Percentiles rank a stretch among this genome's conserved stretches.
phyloP scores from a whole-genome alignment of 495 filamentous ascomycete species.

The Daldinia childiae region DNA sequence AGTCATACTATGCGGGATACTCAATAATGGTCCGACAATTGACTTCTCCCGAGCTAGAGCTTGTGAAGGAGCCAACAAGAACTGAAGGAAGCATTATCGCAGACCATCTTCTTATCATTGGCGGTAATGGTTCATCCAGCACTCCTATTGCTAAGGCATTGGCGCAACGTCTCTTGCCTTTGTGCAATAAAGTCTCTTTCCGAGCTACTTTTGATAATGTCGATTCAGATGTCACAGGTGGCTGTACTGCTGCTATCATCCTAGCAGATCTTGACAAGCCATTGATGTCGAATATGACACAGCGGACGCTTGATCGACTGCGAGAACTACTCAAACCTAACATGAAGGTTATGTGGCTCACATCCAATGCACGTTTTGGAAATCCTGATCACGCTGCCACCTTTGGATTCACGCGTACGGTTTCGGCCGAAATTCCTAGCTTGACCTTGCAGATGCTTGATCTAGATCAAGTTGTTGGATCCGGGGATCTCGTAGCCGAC shows the following conservation, averaged over 20 bases:
- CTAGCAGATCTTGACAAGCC: conserved; percentile 52
- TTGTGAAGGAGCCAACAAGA: conserved; percentile 15
- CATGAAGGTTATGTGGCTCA: conserved; percentile 55
- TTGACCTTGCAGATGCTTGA: conserved; percentile 55
- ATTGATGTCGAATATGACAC: conserved; percentile 50
- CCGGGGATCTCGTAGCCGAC: conserved; percentile 34
- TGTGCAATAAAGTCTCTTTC: conserved; percentile 36
- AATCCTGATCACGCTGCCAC: conserved; percentile 53
- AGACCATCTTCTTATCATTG: conserved; percentile 49
- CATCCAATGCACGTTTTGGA: conserved; percentile 31
- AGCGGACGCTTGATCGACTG: conserved; percentile 42
- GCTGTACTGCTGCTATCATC: conserved; percentile 48
- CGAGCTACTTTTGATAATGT: conserved; percentile 39
- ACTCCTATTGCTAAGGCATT: conserved; percentile 34
- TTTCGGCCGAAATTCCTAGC: conserved; percentile 53
- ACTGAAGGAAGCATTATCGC: conserved; percentile 6
- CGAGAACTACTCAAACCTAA: conserved; percentile 48
- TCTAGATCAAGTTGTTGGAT: conserved; percentile 41
- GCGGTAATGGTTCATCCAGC: conserved; percentile 31
- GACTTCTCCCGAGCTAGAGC: conserved; percentile 31
- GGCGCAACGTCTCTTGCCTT: conserved; percentile 18
- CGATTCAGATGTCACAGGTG: conserved; percentile 11
- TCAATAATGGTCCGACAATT: conserved; percentile 52
- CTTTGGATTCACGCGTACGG: conserved; percentile 55
- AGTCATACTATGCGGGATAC: conserved; percentile 45